A percentile compares a stretch with the other conserved stretches of the same genome.
Conservation (phyloP, 2,329 filamentous ascomycete species). For the Pestalotiopsis sp. region DNA sequence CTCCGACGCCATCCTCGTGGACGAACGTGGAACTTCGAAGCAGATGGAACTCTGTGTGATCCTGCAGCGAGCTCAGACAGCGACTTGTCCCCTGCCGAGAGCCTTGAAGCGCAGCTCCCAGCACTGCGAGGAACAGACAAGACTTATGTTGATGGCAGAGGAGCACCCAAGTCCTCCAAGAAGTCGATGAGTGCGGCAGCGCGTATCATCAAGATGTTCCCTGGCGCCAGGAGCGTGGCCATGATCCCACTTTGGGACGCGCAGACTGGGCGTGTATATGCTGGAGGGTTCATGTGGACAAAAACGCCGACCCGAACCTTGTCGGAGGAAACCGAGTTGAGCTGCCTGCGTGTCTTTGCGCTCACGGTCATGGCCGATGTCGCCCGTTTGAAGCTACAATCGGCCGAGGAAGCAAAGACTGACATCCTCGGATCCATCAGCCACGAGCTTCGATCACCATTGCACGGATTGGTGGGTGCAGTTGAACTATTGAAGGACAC, state of each 20-base stretch:
- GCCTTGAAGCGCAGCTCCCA: neutral
- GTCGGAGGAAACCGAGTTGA: conserved; percentile 48
- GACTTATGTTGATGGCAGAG: neutral
- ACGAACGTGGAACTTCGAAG: conserved; percentile 41
- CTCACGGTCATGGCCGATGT: conserved; percentile 61
- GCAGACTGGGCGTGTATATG: conserved; percentile 48
- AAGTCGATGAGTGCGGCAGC: neutral
- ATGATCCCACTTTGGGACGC: conserved; percentile 53
- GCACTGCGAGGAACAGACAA: neutral
- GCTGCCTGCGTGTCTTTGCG: conserved; percentile 51
- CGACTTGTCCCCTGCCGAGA: neutral
- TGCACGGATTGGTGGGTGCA: conserved; percentile 49
- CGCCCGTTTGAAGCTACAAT: conserved; percentile 40
- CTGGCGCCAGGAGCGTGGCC: conserved; percentile 46
- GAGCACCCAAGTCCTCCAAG: neutral
- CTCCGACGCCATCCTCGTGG: conserved; percentile 48
- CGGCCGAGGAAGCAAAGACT: conserved; percentile 52
- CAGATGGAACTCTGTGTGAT: neutral
- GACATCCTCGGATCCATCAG: conserved; percentile 62
- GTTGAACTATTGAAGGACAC: conserved; percentile 26
- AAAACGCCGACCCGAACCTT: conserved; percentile 43
- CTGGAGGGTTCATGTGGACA: conserved; percentile 53
- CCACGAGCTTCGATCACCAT: conserved; percentile 61
- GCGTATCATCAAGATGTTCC: conserved; percentile 33
- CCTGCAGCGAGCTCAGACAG: neutral